Conservation (phyloP, 2,329 filamentous ascomycete species). For the Trichoderma aggressivum region DNA sequence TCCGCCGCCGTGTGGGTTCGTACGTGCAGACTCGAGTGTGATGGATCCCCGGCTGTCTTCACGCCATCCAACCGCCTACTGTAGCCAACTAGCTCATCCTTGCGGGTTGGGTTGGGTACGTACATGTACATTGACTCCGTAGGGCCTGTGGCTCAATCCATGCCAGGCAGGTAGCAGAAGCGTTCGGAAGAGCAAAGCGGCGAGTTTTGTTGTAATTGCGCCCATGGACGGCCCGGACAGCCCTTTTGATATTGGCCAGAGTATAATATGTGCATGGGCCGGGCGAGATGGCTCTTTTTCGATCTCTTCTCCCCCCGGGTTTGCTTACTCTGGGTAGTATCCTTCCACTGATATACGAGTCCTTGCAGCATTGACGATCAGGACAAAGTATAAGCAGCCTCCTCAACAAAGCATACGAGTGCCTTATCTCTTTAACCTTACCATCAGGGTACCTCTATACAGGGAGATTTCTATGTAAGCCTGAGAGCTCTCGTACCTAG, state of each 20-base stretch:
- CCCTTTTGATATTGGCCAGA: background rate
- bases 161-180: background rate
- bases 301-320: conserved; percentile 1
- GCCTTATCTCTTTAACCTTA: background rate
- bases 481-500: background rate
- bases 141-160: background rate
- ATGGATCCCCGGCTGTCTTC: conserved; percentile 7
- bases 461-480: background rate
- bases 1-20: background rate
- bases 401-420: background rate
- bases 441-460: background rate
- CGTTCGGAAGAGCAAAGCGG: background rate
- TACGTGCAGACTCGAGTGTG: background rate
- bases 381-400: background rate
- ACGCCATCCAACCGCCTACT: conserved; percentile 5
- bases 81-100: background rate
- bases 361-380: background rate
- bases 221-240: conserved; percentile 13
- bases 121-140: background rate
- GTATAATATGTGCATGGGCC: conserved; percentile 10
- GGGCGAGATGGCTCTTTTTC: background rate
- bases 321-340: background rate
- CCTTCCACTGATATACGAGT: background rate
- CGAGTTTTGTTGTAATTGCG: conserved; percentile 4
- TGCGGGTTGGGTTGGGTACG: background rate